Base-by-base conservation (phyloP, 768 basidiomycete genomes). In the Lactarius sanguifluus region DNA sequence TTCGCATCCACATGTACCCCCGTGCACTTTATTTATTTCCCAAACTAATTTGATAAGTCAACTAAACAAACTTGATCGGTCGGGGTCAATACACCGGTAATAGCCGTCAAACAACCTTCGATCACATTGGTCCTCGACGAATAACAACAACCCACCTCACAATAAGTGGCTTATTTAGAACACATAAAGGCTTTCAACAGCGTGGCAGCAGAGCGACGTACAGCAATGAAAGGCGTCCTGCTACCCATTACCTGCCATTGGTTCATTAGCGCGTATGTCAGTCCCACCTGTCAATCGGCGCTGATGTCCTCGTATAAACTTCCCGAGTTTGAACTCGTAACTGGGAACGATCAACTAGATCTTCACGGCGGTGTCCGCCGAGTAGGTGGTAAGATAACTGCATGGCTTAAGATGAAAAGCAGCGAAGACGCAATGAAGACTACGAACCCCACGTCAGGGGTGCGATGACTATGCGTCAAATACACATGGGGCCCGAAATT, bases 331-430 rank as follows among this genome's bases (percentile, higher is more conserved):
- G 76, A 95, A 93, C 73, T 95, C 94, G 73, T 90, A 94, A 71
- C 86, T 89, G 13, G 85, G 83, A 34, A 88, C 89, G 68, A 98
- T 90, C 1, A 92, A 91, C 96, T 96, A 98, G 68, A 98, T 92
- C 77, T 96, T 96, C 69, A 98, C 90, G 8, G 94, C 97, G 18
- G 94, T 95, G 76, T 98, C 97, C 15, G 96, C 95, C 59, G 96
- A 98, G 73, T 96, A 99, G 32, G 97, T 98, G 54, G 96, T 96
- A 32, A 98, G 83, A 75, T 90, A 91, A 76, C 94, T 97, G 56
- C 28, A 23, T 56, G 25, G 43, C 65, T 70, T 64, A 68, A 64
- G 65, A 68, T 70, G 57, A 66, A 72, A 68, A 67, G 61, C 61
- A 25, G 47, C 66, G 52, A 70, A 45, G 54, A 63, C 23, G 52